Base-by-base conservation (phyloP, 768 basidiomycete species). In the Hericium coralloides region DNA sequence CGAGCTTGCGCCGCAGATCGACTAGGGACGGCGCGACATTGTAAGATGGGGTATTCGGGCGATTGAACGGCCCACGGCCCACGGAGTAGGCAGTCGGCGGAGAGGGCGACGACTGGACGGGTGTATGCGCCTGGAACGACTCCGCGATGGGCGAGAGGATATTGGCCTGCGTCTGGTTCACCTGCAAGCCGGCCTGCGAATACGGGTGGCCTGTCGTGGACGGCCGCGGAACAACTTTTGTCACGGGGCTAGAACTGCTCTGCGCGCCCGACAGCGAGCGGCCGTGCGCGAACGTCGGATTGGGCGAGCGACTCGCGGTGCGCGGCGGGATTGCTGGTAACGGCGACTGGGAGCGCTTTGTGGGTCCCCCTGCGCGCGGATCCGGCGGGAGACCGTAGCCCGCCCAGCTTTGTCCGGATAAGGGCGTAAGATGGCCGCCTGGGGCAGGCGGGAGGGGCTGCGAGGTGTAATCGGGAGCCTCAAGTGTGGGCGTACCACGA, bases 1-100 rank as follows among this genome's bases (percentile, higher is more conserved):
- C 86, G 20, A 91, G 73, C 68, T 90, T 92, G 56, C 86, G 78
- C 49, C 89, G 79, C 55, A 95, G 74, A 59, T 95, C 91, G 50
- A 93, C 89, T 17, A 90, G 71, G 0, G 85, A 84, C 22, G 79
- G 74, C 4, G 75, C 69, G 41, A 71, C 67, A 39, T 66, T 69
- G 51, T 78, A 74, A 6, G 77, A 73, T 0, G 80, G 74, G 2
- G 72, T 72, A 52, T 59, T 69, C 2, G 78, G 71, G 1, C 70
- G 66, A 51, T 74, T 74, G 64, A 84, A 86, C 0, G 85, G 80
- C 37, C 84, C 84, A 20, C 79, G 77, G 0, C 83, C 83, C 43
- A 82, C 81, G 3, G 76, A 69, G 64, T 82, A 85, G 0, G 79
- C 68, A 2, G 48, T 52, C 38, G 57, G 54, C 18, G 55, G 56